Evolutionary conservation across 2,329 filamentous ascomycete species (phyloP).

Genomic region (Samsoniella hepiali): DNA sequence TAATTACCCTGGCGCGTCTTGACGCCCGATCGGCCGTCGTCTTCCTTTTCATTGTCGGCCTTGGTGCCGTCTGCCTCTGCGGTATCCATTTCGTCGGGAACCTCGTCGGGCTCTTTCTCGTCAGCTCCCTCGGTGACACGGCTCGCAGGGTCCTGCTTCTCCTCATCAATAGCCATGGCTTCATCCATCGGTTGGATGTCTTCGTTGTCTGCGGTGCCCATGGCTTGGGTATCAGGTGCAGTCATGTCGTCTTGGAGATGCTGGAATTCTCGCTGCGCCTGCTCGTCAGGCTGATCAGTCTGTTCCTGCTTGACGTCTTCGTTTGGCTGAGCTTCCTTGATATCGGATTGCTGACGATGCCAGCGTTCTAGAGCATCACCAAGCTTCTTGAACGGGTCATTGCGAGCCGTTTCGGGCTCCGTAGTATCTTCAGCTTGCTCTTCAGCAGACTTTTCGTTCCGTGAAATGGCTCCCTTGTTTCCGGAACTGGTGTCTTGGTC

Average conservation of each 20-base stretch:
- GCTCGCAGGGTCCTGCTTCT: conserved; percentile 50
- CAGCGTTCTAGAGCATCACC: conserved; percentile 90
- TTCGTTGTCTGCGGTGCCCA: conserved; percentile 84
- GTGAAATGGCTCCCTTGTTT: conserved; percentile 57
- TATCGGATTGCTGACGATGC: conserved; percentile 85
- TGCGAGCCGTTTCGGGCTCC: conserved; percentile 41
- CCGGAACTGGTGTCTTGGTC: conserved; percentile 61
- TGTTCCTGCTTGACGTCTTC: conserved; percentile 45
- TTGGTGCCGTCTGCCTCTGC: conserved; percentile 31
- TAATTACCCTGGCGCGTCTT: conserved; percentile 58
- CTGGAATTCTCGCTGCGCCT: conserved; percentile 82
- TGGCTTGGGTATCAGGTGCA: conserved; percentile 81
- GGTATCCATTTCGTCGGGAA: conserved; percentile 45
- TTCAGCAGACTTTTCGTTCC: conserved; percentile 45
- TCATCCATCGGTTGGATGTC: conserved; percentile 84
- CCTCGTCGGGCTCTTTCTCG: conserved; percentile 42
- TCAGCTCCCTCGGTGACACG: conserved; percentile 51
- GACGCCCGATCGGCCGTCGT: conserved; percentile 58
- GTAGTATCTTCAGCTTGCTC: conserved; percentile 43
- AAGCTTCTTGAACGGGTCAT: conserved; percentile 86
- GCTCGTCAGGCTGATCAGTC: conserved; percentile 57
- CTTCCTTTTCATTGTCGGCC: conserved; percentile 43
- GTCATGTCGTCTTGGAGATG: conserved; percentile 83
- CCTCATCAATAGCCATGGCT: conserved; percentile 78
- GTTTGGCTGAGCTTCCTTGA: conserved; percentile 56